Base-by-base conservation (phyloP, 192 early-diverging fungal species). In the Coemansia sp. region DNA sequence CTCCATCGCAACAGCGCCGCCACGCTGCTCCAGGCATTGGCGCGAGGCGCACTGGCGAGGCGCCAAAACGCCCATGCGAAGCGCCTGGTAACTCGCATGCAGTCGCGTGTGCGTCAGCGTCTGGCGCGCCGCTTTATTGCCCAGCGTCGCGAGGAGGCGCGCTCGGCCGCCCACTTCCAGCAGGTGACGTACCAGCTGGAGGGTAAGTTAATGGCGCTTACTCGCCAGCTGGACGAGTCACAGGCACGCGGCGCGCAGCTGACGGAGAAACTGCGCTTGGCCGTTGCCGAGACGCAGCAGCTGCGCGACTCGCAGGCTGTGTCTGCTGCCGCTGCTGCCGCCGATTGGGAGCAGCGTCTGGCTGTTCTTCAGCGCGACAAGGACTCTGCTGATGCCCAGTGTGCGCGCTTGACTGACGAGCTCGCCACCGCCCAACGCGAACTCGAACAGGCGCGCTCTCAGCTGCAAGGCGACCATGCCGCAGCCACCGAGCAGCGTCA, bases 191-290 rank as follows among this genome's bases (percentile, higher is more conserved):
- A 93, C 76, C 89, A 89, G 80, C 82, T 99, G 4, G 97, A 99
- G 78, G 89, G 86, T 83, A 98, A 96, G 85, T 92, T 99, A 58
- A 88, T 98, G 69, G 93, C 94, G 73, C 83, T 99, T 59, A 96
- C 94, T 30, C 92, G 92, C 65, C 76, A 88, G 75, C 81, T 88
- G 52, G 84, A 78, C 67, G 82, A 83, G 54, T 81, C 89, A n/a
- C 67, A 87, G 57, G 76, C 85, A 34, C 86, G 88, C 54, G 85
- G 85, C 22, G 87, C 85, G 8, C 75, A 82, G 31, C 68, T 90
- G 12, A 71, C 85, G 14, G 86, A 88, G 30, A 58, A 76, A 61
- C 67, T 83, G 65, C 70, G 65, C 0, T 31, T 44, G 55, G 68
- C 73, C 4, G 62, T 64, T 14, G 58, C 61, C n/a, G 73, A 81